phyloP scores from a whole-genome alignment of 2,329 filamentous ascomycete genomes.

The Bipolaris gigantea region DNA sequence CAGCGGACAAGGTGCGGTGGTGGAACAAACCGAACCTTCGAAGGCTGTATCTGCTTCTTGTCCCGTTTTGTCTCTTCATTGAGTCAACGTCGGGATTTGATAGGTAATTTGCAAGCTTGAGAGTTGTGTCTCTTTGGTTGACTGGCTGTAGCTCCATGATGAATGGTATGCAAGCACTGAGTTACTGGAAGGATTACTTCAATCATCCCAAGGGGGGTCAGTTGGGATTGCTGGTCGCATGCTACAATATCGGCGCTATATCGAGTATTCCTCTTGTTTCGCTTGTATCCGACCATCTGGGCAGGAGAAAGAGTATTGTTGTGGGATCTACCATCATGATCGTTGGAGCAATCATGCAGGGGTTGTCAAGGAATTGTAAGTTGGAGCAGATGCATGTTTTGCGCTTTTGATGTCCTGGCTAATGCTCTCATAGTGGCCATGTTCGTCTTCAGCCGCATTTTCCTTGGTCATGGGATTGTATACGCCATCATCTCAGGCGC shows the following conservation, averaged over 20 bases:
- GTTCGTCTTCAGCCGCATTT: constrained; percentile 63
- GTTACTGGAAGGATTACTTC: constrained; percentile 53
- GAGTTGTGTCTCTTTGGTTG: background rate
- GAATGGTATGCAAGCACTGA: constrained; percentile 37
- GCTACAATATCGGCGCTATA: constrained; percentile 63
- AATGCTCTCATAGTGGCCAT: constrained; percentile 39
- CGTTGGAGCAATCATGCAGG: constrained; percentile 60
- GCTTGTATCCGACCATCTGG: constrained; percentile 57
- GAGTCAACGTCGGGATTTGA: constrained; percentile 65
- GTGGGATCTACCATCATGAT: constrained; percentile 59
- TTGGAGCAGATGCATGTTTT: background rate
- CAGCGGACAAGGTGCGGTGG: constrained; percentile 52
- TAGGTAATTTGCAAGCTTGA: constrained; percentile 35
- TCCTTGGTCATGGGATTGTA: constrained; percentile 69
- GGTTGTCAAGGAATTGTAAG: constrained; percentile 50
- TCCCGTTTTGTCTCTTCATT: constrained; percentile 64
- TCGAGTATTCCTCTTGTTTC: constrained; percentile 61
- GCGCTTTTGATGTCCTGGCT: no score
- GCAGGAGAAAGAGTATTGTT: constrained; percentile 61
- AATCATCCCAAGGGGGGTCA: constrained; percentile 50
- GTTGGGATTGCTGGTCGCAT: constrained; percentile 60
- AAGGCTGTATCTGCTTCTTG: constrained; percentile 59
- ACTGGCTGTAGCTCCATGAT: constrained; percentile 41
- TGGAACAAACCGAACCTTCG: constrained; percentile 63
- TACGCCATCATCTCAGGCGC: constrained; percentile 66